Base-by-base conservation (phyloP, 2,329 filamentous ascomycete genomes). In the Truncatella angustata region DNA sequence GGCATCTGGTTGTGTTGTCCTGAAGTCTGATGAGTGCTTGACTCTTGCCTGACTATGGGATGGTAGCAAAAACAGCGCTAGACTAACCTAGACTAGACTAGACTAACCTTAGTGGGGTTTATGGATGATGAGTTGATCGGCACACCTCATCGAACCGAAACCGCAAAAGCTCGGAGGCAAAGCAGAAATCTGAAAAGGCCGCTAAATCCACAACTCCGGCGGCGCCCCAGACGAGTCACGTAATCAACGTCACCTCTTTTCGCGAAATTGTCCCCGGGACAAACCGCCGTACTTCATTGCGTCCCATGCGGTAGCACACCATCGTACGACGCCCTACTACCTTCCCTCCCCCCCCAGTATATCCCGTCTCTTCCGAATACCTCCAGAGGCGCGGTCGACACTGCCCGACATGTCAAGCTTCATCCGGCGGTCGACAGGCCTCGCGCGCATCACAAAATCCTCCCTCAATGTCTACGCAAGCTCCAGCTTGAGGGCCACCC, bases 331-430 rank as follows among this genome's bases (percentile, higher is more conserved):
- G 5, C 23, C 26, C 35, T 28, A n/a, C 23, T n/a, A 26, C 21
- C 34, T 47, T 16, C 16, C 28, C 6, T 24, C 40, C 11, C 21
- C 42, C 26, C n/a, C 36, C 47, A 34, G 10, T 32, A 34, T 50
- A 54, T 44, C 50, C 60, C 56, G 52, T 56, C 54, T 56, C 52
- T 52, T 51, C 56, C 56, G 55, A 56, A n/a, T 24, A 11, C 16
- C 5, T 16, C 20, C 12, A 44, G 56, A 53, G 54, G 55, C 37
- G 53, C 53, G 46, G 45, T 52, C 44, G 54, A 56, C 50, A 57
- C 39, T 57, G 63, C 59, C 61, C 62, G 55, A 39, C 56, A 68
- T 68, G 66, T 67, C 66, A 54, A 63, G 59, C 60, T 57, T 67
- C 54, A 47, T 67, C 49, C 60, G 66, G 56, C 63, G 62, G 56